phyloP scores from a whole-genome alignment of 2,329 filamentous ascomycete genomes.

The Botryosphaeria dothidea region DNA sequence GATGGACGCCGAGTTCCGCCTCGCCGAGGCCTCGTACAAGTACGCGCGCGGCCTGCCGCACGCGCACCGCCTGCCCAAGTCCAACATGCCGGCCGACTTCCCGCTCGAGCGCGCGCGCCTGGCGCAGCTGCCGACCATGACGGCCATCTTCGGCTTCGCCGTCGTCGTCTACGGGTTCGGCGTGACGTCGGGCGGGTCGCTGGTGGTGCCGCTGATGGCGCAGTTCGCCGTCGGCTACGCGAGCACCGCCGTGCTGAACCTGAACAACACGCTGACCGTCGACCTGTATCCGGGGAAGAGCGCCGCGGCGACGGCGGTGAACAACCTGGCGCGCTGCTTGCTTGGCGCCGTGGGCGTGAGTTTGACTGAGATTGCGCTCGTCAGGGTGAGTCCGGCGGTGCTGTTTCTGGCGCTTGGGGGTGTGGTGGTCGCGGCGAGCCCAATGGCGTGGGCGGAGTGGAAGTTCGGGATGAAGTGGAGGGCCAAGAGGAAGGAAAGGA shows the following conservation, averaged over 20 bases:
- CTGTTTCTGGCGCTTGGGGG: conserved; percentile 3
- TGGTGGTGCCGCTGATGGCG: conserved; percentile 52
- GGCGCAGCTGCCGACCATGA: conserved; percentile 49
- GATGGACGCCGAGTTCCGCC: conserved; percentile 52
- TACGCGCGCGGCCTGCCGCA: conserved; percentile 14
- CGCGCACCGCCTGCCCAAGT: background rate
- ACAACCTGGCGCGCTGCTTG: conserved; percentile 56
- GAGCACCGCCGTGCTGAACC: conserved; percentile 49
- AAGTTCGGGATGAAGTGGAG: conserved; percentile 1
- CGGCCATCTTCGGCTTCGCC: conserved; percentile 47
- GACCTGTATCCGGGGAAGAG: conserved; percentile 54
- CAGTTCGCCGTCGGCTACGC: conserved; percentile 57
- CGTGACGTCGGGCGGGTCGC: conserved; percentile 36
- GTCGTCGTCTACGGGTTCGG: conserved; percentile 57
- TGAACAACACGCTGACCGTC: conserved; percentile 55
- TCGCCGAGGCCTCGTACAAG: conserved; percentile 25
- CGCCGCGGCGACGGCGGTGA: conserved; percentile 54
- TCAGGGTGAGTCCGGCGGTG: background rate
- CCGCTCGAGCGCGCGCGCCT: conserved; percentile 55
- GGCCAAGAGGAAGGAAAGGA: conserved; percentile 1
- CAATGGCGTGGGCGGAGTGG: background rate
- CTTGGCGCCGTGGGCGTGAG: conserved; percentile 55
- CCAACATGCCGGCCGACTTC: conserved; percentile 31
- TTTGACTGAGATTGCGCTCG: conserved; percentile 40
- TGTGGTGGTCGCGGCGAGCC: background rate